Evolutionary conservation across 208 protist species (phyloP), one percentile per base, ranked within the genome.

Genomic region (Crithidia mellificae): DNA sequence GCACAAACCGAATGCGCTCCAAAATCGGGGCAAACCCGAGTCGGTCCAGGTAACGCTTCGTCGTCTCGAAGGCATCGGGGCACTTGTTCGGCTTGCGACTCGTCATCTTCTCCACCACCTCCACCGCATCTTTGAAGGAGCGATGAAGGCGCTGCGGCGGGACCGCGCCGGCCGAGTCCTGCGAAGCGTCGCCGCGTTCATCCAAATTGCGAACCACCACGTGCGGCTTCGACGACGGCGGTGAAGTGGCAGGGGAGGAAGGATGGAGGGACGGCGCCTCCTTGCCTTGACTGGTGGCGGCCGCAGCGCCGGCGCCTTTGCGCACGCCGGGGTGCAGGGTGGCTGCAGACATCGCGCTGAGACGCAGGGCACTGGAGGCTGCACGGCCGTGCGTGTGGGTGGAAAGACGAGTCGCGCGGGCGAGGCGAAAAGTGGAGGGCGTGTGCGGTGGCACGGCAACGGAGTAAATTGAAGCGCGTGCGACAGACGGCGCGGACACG

Each of bases 21-120:
- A 98, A 85, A 61, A 97, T 84, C 8, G 84, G 82, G 65, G 91
- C 58, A 96, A 99, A 85, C 92, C 94, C 81, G 76, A 99, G 82
- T 59, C 83, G 78, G 43, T 90, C 81, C 25, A 92, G 30, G 7
- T 87, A 73, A 36, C 83, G 67, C 56, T 79, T 65, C 14, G 80
- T 92, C 17, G 90, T 83, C 74, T 98, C 92, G 39, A 92, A 83
- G 83, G 98, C 98, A 81, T 99, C 79, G 11, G 69, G 67, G 57
- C 68, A 76, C 30, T 69, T 77, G 25, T 81, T 75, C 1, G 73
- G 73, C 38, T 71, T 75, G 7, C 74, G 71, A 27, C 43, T 58
- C 19, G 80, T 85, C 74, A 88, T 84, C 46, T 66, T 72, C 24
- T 86, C 54, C 20, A 95, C 59, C 29, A 80, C 72, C 54, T 58